These are phyloP conservation scores for Exophiala dermatitidis DNA, from an alignment of 2,329 filamentous ascomycete species.

Conservation along the genomic window DNA sequence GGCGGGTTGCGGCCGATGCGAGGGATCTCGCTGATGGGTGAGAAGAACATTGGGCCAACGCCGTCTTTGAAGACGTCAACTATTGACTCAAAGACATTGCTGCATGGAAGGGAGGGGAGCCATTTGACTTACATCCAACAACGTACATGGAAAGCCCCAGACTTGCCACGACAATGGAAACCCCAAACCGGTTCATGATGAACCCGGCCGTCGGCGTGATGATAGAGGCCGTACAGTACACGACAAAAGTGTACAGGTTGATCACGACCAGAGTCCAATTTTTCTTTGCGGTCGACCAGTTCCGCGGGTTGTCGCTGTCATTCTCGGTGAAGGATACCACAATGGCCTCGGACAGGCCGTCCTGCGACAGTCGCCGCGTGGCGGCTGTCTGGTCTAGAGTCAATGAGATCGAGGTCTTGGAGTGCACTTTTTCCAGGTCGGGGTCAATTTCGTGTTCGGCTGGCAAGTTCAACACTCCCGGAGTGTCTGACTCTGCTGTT, in stretches of 20 bases:
- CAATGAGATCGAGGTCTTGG: not conserved
- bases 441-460: no score
- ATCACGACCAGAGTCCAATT: slow-evolving; percentile 37
- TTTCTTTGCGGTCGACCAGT: slow-evolving; percentile 35
- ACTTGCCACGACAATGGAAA: slow-evolving; percentile 28
- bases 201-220: slow-evolving; percentile 28
- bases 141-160: slow-evolving; percentile 18
- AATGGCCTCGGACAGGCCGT: slow-evolving; percentile 16
- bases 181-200: slow-evolving; percentile 27
- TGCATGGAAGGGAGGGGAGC: no score
- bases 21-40: slow-evolving; percentile 44
- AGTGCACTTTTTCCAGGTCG: not conserved
- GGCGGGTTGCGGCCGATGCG: slow-evolving; percentile 27
- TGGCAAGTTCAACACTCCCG: not conserved
- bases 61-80: slow-evolving; percentile 39
- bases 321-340: slow-evolving; percentile 34
- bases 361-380: not conserved
- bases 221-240: slow-evolving; percentile 34
- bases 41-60: slow-evolving; percentile 55
- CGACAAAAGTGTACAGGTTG: slow-evolving; percentile 36
- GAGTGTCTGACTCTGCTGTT: not conserved
- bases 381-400: not conserved
- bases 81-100: slow-evolving; percentile 25
- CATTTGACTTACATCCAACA: no score
- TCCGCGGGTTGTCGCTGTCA: slow-evolving; percentile 43